These are phyloP conservation scores for Nicotiana noctiflora DNA, from an alignment of 257 asterid species.

Conservation along the genomic window DNA sequence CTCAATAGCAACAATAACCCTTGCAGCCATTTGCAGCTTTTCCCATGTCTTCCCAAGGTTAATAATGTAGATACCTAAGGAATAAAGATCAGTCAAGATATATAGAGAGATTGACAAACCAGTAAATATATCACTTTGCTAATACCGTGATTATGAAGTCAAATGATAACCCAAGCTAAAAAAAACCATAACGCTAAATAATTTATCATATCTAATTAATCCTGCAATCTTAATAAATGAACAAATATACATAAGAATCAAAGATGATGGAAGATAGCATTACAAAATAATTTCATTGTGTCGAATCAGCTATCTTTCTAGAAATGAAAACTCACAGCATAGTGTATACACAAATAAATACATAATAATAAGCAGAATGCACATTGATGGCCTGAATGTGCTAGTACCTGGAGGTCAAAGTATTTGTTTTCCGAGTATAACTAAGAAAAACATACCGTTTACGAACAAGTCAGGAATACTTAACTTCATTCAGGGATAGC, in stretches of 20 bases:
- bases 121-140: not conserved
- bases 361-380: not conserved
- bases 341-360: not conserved
- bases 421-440: not conserved
- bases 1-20: too few species aligned
- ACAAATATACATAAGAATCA: not conserved
- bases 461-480: not conserved
- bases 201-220: not conserved
- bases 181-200: not conserved
- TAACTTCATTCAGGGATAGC: not conserved
- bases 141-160: not conserved
- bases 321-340: not conserved
- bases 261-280: not conserved
- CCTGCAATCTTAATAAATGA: not conserved
- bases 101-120: not conserved
- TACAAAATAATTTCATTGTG: not conserved
- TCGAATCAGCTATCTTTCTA: not conserved
- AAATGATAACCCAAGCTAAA: not conserved
- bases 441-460: not conserved
- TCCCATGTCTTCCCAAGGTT: too few species aligned
- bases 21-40: too few species aligned
- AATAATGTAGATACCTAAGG: constrained; percentile 1
- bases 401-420: not conserved
- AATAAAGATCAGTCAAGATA: not conserved
- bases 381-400: not conserved